These are phyloP conservation scores for Glycine latifolia DNA, from an alignment of 306 rosid genomes.

Conservation along the genomic window DNA sequence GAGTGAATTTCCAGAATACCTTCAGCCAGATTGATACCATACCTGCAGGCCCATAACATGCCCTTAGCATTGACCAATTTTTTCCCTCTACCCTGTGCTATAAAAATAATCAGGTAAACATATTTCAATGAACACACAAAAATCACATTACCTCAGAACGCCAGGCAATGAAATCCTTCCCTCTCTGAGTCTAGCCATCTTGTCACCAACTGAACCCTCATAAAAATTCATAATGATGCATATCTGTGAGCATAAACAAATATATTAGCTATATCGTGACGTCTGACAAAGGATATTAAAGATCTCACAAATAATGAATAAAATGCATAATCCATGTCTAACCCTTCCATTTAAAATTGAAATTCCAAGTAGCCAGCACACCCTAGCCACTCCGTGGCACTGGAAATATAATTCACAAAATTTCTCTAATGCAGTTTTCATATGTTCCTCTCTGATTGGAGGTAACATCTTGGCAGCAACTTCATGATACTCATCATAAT, in stretches of 20 bases:
- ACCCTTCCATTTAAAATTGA: constrained; percentile 85
- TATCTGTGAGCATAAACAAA: constrained; percentile 56
- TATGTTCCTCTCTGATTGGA: constrained; percentile 72
- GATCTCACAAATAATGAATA: constrained; percentile 23
- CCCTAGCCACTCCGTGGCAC: constrained; percentile 65
- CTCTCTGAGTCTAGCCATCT: constrained; percentile 78
- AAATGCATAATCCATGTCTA: constrained; percentile 38
- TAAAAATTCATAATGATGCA: constrained; percentile 87
- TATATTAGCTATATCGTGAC: constrained; percentile 33
- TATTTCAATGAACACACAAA: constrained; percentile 22
- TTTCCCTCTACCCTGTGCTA: background rate
- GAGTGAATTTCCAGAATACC: constrained; percentile 81
- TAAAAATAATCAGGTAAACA: constrained; percentile 29
- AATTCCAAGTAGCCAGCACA: constrained; percentile 73
- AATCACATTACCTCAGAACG: constrained; percentile 73
- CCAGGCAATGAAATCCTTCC: constrained; percentile 74
- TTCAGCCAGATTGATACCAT: constrained; percentile 74
- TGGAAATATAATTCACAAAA: constrained; percentile 61
- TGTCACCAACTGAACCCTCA: constrained; percentile 88
- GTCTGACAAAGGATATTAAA: background rate
- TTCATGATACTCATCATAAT: constrained; percentile 81
- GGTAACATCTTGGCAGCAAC: constrained; percentile 89
- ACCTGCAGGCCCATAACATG: constrained; percentile 63
- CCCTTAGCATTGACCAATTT: constrained; percentile 40
- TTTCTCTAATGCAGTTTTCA: constrained; percentile 68